These are phyloP conservation scores for Camelina neglecta DNA, from an alignment of 345 rosid genomes.

Conservation along the genomic window DNA sequence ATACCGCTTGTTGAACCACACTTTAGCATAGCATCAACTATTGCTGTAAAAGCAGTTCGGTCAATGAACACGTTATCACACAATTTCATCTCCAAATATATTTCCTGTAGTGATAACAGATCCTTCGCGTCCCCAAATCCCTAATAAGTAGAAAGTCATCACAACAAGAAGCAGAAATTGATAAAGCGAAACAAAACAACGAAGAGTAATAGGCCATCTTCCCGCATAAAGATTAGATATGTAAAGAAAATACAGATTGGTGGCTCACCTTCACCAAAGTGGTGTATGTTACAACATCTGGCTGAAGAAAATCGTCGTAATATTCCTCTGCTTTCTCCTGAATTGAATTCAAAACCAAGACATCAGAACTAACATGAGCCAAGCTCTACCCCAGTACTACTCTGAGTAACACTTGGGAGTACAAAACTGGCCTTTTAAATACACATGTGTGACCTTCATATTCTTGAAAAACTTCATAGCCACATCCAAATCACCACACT, in stretches of 20 bases:
- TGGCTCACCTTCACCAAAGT: constrained; percentile 63
- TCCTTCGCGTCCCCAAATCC: constrained; percentile 66
- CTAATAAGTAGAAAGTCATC: constrained; percentile 41
- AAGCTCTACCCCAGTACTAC: constrained; percentile 39
- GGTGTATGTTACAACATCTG: constrained; percentile 69
- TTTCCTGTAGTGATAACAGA: constrained; percentile 53
- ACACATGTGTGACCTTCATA: constrained; percentile 75
- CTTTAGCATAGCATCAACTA: constrained; percentile 64
- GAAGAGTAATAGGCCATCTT: constrained; percentile 1
- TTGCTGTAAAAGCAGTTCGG: constrained; percentile 68
- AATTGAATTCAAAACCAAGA: constrained; percentile 25
- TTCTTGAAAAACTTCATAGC: constrained; percentile 68
- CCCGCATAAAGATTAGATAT: constrained; percentile 6
- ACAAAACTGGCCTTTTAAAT: constrained; percentile 61
- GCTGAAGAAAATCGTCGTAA: constrained; percentile 46
- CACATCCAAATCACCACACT: constrained; percentile 56
- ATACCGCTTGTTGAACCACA: constrained; percentile 68
- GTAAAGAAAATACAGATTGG: constrained; percentile 19
- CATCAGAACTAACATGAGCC: constrained; percentile 27
- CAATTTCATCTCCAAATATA: constrained; percentile 63
- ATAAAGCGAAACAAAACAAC: constrained; percentile 1
- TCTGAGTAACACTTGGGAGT: constrained; percentile 49
- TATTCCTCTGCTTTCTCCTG: constrained; percentile 58
- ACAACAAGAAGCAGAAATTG: not conserved
- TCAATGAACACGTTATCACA: constrained; percentile 55